Evolutionary conservation across 2,329 filamentous ascomycete genomes (phyloP).

Genomic region (Diaporthe batatas): DNA sequence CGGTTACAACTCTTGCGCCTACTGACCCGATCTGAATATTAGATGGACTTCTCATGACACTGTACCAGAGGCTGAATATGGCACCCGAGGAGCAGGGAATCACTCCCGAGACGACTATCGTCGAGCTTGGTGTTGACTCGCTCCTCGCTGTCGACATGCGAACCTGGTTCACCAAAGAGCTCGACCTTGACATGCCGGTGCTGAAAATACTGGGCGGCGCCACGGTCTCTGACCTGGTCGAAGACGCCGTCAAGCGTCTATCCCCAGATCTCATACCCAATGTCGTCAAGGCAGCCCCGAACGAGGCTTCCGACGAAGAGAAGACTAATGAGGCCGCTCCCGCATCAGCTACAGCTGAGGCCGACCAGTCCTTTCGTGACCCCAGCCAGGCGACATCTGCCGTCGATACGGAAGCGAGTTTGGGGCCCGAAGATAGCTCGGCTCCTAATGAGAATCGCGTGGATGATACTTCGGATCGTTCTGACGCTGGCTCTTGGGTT

Average conservation of each 20-base stretch:
- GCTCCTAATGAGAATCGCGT: slow-evolving; percentile 5
- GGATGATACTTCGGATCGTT: slow-evolving; percentile 28
- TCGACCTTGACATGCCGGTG: slow-evolving; percentile 58
- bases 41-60: slow-evolving; percentile 37
- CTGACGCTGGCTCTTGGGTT: slow-evolving; percentile 32
- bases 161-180: slow-evolving; percentile 60
- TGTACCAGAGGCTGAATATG: slow-evolving; percentile 40
- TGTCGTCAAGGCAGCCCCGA: neutral
- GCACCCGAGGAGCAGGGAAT: slow-evolving; percentile 38
- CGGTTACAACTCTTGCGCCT: neutral
- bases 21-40: slow-evolving; percentile 3
- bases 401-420: neutral
- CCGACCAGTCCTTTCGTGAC: slow-evolving; percentile 22
- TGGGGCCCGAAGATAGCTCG: slow-evolving; percentile 9
- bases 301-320: slow-evolving; percentile 12
- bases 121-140: slow-evolving; percentile 45
- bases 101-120: slow-evolving; percentile 35
- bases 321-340: neutral
- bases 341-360: slow-evolving; percentile 7
- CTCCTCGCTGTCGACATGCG: slow-evolving; percentile 52
- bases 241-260: slow-evolving; percentile 16
- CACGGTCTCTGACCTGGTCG: slow-evolving; percentile 34
- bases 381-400: neutral
- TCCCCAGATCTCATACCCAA: slow-evolving; percentile 29
- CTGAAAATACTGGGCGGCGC: slow-evolving; percentile 56